Conservation (phyloP, 2,329 filamentous ascomycete species). For the Ophiocordyceps camponoti-rufipedis region DNA sequence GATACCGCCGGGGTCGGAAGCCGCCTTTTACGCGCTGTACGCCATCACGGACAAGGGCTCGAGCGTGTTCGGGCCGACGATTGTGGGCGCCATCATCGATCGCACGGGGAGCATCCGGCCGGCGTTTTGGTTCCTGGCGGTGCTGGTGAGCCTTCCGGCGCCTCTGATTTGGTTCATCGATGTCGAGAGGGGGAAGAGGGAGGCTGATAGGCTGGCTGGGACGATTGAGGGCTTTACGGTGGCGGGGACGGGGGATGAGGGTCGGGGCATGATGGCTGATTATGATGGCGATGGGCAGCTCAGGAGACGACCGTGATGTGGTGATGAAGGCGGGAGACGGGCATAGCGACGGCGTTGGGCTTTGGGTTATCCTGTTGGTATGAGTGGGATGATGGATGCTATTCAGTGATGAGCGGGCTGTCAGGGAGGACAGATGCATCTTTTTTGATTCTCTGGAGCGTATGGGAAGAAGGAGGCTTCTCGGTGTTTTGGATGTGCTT, state of each 20-base stretch:
- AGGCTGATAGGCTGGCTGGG: slow-evolving; percentile 46
- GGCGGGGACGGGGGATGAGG: slow-evolving; percentile 10
- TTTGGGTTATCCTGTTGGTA: too few species aligned
- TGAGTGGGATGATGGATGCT: too few species aligned
- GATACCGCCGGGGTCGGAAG: slow-evolving; percentile 85
- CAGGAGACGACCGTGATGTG: too few species aligned
- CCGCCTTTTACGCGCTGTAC: slow-evolving; percentile 90
- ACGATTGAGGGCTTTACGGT: slow-evolving; percentile 31
- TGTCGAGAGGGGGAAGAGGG: slow-evolving; percentile 57
- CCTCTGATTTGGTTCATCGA: slow-evolving; percentile 74
- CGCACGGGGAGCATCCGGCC: slow-evolving; percentile 61
- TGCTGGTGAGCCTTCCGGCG: slow-evolving; percentile 67
- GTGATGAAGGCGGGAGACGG: not conserved
- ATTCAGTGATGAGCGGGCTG: too few species aligned
- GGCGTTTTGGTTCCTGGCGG: slow-evolving; percentile 82
- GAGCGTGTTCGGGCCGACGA: slow-evolving; percentile 81
- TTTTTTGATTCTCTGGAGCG: too few species aligned
- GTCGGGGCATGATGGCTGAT: slow-evolving; percentile 6
- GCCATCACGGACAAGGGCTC: slow-evolving; percentile 96
- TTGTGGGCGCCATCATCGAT: slow-evolving; percentile 87
- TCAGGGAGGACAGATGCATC: too few species aligned
- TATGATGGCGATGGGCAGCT: slow-evolving; percentile 1
- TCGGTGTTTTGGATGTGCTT: too few species aligned
- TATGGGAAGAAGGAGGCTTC: too few species aligned
- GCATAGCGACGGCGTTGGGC: too few species aligned